phyloP scores from a whole-genome alignment of 805 yeast genomes.

The Candida mattraensis region DNA sequence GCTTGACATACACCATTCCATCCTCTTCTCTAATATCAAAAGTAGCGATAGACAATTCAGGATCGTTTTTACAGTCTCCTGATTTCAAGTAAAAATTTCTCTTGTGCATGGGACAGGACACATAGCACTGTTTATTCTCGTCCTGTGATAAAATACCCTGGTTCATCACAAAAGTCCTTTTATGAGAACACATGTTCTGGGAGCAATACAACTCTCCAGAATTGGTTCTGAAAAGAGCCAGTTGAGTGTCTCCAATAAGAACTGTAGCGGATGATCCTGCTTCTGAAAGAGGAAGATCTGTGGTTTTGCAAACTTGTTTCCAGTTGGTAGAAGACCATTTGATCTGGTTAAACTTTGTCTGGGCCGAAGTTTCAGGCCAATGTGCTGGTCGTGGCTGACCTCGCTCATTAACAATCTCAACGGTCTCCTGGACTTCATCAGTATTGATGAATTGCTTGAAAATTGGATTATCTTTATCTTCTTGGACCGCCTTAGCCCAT shows the following conservation, averaged over 20 bases:
- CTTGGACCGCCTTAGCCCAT: slow-evolving; percentile 33
- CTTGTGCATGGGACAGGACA: slow-evolving; percentile 40
- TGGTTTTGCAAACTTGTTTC: slow-evolving; percentile 28
- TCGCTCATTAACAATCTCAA: slow-evolving; percentile 36
- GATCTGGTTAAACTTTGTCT: slow-evolving; percentile 29
- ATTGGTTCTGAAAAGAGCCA: slow-evolving; percentile 35
- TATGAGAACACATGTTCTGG: slow-evolving; percentile 43
- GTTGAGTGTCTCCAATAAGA: slow-evolving; percentile 36
- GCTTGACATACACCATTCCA: slow-evolving; percentile 30
- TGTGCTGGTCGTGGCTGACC: slow-evolving; percentile 39
- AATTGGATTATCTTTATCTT: slow-evolving; percentile 23
- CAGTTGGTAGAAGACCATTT: slow-evolving; percentile 35
- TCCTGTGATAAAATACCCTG: slow-evolving; percentile 37
- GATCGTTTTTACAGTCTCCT: slow-evolving; percentile 35
- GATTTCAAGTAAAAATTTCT: slow-evolving; percentile 31
- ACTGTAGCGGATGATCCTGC: slow-evolving; percentile 36
- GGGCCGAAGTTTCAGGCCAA: slow-evolving; percentile 32
- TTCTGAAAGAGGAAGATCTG: slow-evolving; percentile 29
- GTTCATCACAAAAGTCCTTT: slow-evolving; percentile 37
- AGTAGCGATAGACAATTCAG: slow-evolving; percentile 33
- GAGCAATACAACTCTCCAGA: slow-evolving; percentile 36
- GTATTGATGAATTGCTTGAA: slow-evolving; percentile 37
- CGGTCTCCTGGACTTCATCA: slow-evolving; percentile 29
- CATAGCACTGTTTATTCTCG: slow-evolving; percentile 31
- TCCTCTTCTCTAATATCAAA: slow-evolving; percentile 36